Evolutionary conservation across 345 rosid genomes (phyloP).

Genomic region (Corymbia maculata): DNA sequence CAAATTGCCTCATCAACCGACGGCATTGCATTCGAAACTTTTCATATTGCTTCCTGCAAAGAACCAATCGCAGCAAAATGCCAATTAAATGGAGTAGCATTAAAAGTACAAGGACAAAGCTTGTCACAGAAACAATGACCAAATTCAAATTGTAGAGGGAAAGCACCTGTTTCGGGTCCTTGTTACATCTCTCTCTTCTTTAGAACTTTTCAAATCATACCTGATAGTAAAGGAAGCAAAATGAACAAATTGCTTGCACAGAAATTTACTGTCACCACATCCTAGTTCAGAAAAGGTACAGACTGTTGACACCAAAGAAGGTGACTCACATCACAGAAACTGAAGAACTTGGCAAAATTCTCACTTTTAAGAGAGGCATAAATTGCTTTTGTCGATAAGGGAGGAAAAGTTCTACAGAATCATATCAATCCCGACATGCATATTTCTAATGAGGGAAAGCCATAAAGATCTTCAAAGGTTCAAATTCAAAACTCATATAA

Average conservation of each 20-base stretch:
- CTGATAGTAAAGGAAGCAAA: conserved; percentile 18
- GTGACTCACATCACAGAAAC: neutral
- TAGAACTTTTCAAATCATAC: conserved; percentile 67
- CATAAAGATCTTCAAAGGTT: neutral
- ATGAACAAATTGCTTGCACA: neutral
- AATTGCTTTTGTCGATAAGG: neutral
- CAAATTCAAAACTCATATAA: neutral
- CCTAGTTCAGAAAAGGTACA: neutral
- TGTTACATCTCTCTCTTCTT: conserved; percentile 59
- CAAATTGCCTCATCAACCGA: conserved; percentile 31
- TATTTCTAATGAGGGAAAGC: neutral
- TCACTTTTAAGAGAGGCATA: neutral
- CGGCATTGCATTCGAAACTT: conserved; percentile 70
- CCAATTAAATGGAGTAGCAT: neutral
- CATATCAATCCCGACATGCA: neutral
- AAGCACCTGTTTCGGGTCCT: conserved; percentile 64
- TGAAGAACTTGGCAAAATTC: neutral
- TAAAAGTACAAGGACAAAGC: neutral
- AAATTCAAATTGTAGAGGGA: neutral
- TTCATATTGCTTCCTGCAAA: conserved; percentile 73
- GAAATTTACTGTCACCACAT: neutral
- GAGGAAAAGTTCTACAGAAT: neutral
- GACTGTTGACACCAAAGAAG: neutral
- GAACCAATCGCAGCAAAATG: neutral
- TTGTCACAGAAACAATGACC: neutral